A percentile compares a stretch with the other conserved stretches of the same genome.
phyloP scores from a whole-genome alignment of 306 rosid species.

The Inga leiocalycina region DNA sequence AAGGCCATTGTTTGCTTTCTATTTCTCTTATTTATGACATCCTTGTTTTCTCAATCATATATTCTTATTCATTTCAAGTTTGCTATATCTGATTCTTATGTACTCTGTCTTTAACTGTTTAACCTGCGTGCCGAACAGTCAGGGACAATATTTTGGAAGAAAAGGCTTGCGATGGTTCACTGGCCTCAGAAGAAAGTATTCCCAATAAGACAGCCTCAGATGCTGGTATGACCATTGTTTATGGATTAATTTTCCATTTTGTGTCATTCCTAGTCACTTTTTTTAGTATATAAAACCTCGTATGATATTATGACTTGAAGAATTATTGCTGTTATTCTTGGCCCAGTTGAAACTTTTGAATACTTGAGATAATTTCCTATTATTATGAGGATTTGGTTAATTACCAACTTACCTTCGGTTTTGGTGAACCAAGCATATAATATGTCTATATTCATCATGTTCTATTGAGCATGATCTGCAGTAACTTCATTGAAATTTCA shows the following conservation, averaged over 20 bases:
- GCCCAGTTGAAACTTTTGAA: not conserved
- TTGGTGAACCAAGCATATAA: not conserved
- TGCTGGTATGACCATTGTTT: conserved; percentile 3
- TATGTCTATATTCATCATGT: not conserved
- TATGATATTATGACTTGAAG: not conserved
- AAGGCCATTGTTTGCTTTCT: not conserved
- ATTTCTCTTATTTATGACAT: not conserved
- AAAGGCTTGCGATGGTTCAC: not conserved
- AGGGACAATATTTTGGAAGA: not conserved
- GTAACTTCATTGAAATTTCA: not conserved
- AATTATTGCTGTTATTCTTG: not conserved
- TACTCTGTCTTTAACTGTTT: not conserved
- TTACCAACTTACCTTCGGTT: not conserved
- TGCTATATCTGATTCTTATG: not conserved
- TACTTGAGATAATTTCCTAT: not conserved
- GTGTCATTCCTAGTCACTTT: not conserved
- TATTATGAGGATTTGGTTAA: not conserved
- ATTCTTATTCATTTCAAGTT: not conserved
- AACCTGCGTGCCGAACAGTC: not conserved
- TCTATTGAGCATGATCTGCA: not conserved
- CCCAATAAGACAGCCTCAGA: not conserved
- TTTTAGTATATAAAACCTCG: not conserved
- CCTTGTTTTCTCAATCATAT: not conserved
- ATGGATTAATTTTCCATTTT: not conserved
- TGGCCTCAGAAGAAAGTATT: not conserved